Base-by-base conservation (phyloP, 768 basidiomycete genomes). In the Kwoniella mangroviensis region DNA sequence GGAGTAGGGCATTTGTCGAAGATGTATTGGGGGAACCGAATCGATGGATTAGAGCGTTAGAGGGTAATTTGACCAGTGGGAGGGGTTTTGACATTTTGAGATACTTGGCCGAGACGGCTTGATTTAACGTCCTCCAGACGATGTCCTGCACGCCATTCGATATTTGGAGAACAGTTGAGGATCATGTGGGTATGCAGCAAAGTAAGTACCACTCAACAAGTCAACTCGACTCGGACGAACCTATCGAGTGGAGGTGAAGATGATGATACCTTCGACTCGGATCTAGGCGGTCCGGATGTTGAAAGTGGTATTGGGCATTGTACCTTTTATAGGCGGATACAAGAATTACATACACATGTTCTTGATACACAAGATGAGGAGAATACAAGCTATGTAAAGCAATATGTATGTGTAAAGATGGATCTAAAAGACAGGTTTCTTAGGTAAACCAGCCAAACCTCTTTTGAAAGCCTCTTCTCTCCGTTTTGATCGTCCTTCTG, bases 341-440 rank as follows among this genome's bases (percentile, higher is more conserved):
- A 49, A 49, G 12, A 49, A 9, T 34, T 12, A 17, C 19, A 49
- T 13, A 49, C 45, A 49, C 10, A 49, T 6, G 15, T 7, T 13
- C 42, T 43, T 43, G 9, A 49, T 19, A 13, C 10, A 49, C 12
- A n/a, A n/a, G n/a, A n/a, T n/a, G n/a, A n/a, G n/a, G n/a, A n/a
- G n/a, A n/a, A n/a, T n/a, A n/a, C n/a, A n/a, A n/a, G n/a, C n/a
- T n/a, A n/a, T n/a, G n/a, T n/a, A n/a, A n/a, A n/a, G n/a, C n/a
- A n/a, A n/a, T n/a, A n/a, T n/a, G n/a, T n/a, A n/a, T n/a, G n/a
- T n/a, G n/a, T n/a, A n/a, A n/a, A n/a, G n/a, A n/a, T n/a, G n/a
- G n/a, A n/a, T n/a, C n/a, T 63, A 74, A 55, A 75, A 78, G 4
- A 43, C 56, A n/a, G 78, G 78, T 58, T 74, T 76, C 75, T 74